Percentiles rank a stretch among this genome's conserved stretches.
These are phyloP conservation scores for Aspergillus uvarum DNA, from an alignment of 2,329 filamentous ascomycete genomes.

Conservation along the genomic window DNA sequence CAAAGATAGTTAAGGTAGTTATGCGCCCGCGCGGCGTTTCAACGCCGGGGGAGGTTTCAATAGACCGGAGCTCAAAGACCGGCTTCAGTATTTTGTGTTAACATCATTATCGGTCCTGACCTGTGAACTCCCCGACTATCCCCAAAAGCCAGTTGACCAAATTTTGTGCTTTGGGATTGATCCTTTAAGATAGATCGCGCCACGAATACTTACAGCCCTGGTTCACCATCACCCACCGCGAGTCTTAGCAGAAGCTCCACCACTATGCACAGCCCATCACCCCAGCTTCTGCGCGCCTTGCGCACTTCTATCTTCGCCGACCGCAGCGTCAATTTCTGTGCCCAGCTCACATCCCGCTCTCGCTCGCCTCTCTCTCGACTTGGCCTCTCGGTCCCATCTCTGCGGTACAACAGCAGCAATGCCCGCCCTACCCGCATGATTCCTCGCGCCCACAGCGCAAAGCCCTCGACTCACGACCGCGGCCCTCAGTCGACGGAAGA, in stretches of 20 bases:
- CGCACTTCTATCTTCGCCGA: slow-evolving; percentile 34
- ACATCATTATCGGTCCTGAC: not conserved
- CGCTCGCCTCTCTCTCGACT: not conserved
- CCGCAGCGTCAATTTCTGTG: slow-evolving; percentile 14
- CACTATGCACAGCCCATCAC: slow-evolving; percentile 43
- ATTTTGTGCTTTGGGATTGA: not conserved
- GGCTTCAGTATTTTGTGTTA: not conserved
- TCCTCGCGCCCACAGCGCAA: slow-evolving; percentile 34
- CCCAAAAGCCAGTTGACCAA: not conserved
- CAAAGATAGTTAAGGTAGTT: not conserved
- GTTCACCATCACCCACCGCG: not conserved
- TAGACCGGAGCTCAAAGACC: no score
- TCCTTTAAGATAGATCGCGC: not conserved
- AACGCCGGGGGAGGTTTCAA: not conserved
- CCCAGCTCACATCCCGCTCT: slow-evolving; percentile 16
- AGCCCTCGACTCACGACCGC: slow-evolving; percentile 53
- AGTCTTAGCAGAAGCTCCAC: not conserved
- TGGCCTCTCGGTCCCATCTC: not conserved
- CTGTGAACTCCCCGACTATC: not conserved
- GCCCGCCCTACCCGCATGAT: slow-evolving; percentile 33
- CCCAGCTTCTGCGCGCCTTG: slow-evolving; percentile 44
- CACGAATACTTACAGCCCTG: not conserved
- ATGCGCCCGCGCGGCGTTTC: no score
- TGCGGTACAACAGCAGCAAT: slow-evolving; percentile 27
- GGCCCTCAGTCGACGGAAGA: slow-evolving; percentile 61